Conservation (phyloP, 371 early-diverging fungal genomes). For the Syncephalastrum contaminatum region DNA sequence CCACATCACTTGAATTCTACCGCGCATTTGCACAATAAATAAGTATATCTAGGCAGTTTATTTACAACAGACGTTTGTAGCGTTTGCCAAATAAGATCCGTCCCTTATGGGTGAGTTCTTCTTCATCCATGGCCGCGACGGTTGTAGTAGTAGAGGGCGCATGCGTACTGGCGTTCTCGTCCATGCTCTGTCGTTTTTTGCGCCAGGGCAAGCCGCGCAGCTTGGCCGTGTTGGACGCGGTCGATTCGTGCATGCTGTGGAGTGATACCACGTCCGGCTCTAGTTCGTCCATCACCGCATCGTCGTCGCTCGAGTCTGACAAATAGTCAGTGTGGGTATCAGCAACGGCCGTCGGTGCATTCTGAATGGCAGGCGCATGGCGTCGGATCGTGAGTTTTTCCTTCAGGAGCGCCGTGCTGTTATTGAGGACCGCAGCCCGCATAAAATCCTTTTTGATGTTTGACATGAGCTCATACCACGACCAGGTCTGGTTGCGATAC, state of each 20-base stretch:
- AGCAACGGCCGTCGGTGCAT: slow-evolving; percentile 3
- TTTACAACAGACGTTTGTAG: slow-evolving; percentile 8
- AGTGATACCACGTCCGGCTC: slow-evolving; percentile 19
- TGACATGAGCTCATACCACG: slow-evolving; percentile 65
- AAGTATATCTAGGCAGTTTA: too few relatives aligned
- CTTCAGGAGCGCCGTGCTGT: slow-evolving; percentile 43
- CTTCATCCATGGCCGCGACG: slow-evolving; percentile 5
- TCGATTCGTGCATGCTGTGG: slow-evolving; percentile 13
- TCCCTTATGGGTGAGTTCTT: slow-evolving; percentile 24
- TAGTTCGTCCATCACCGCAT: slow-evolving; percentile 16
- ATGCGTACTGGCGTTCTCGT: slow-evolving; percentile 8
- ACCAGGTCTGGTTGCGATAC: slow-evolving; percentile 77
- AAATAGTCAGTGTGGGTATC: slow-evolving; percentile 10
- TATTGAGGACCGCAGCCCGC: slow-evolving; percentile 43
- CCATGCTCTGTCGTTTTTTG: slow-evolving; percentile 14
- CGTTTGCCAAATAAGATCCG: slow-evolving; percentile 20
- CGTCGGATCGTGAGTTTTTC: slow-evolving; percentile 45
- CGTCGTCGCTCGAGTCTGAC: slow-evolving; percentile 12
- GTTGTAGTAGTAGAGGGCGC: slow-evolving; percentile 1
- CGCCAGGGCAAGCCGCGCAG: background rate
- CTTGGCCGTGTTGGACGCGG: too few relatives aligned
- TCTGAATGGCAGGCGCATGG: slow-evolving; percentile 25
- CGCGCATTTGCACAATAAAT: slow-evolving; percentile 46
- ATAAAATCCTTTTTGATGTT: slow-evolving; percentile 61
- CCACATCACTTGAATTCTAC: slow-evolving; percentile 52